These are phyloP conservation scores for Mycena vitilis DNA, from an alignment of 768 basidiomycete genomes.

Conservation along the genomic window DNA sequence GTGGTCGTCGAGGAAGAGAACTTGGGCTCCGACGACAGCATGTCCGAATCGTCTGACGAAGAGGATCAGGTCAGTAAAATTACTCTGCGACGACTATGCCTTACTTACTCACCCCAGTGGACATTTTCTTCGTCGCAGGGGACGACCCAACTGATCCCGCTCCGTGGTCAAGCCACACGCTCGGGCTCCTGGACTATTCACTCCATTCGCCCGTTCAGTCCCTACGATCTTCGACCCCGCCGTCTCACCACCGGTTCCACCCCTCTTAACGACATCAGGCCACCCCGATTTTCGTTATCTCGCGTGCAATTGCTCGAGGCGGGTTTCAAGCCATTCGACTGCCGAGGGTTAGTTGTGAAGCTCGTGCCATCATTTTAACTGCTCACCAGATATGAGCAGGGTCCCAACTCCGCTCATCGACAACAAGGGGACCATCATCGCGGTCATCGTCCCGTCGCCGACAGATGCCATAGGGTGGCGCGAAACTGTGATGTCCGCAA, in stretches of 20 bases:
- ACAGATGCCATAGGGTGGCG: background rate
- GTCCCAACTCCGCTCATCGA: background rate
- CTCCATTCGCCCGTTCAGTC: background rate
- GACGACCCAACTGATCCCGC: background rate
- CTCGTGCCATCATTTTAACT: background rate
- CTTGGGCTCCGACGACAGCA: background rate
- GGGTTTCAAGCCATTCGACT: background rate
- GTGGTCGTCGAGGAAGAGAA: background rate
- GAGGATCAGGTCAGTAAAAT: background rate
- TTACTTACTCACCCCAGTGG: background rate
- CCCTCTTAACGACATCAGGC: background rate
- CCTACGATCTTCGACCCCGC: background rate
- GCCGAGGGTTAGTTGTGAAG: background rate
- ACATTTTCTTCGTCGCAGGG: slow-evolving; percentile 1
- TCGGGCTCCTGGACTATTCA: background rate
- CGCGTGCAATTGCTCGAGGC: background rate
- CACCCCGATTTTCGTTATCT: background rate
- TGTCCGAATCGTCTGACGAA: background rate
- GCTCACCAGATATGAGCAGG: background rate
- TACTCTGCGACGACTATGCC: too few species aligned
- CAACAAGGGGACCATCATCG: background rate
- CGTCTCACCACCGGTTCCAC: background rate
- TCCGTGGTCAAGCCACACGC: background rate
- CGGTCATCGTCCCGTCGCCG: background rate
- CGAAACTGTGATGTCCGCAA: background rate